Conservation (phyloP, 192 early-diverging fungal genomes). For the Linnemannia hyalina region DNA sequence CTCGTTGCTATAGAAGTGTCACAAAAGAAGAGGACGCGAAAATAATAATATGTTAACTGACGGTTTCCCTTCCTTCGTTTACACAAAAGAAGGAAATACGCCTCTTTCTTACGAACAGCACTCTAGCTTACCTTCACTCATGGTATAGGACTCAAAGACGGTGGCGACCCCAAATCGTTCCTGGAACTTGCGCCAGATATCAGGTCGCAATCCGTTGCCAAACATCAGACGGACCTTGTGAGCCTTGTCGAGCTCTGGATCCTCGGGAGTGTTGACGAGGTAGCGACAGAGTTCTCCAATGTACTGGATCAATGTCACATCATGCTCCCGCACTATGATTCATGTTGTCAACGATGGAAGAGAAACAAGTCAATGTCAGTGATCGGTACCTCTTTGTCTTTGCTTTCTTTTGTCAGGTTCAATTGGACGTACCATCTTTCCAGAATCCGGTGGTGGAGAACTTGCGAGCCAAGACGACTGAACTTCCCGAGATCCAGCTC, state of each 20-base stretch:
- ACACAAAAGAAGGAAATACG: too few relatives aligned
- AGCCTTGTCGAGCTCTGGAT: conserved; percentile 54
- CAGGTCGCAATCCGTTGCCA: conserved; percentile 75
- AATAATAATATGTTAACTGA: background rate
- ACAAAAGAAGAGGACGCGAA: background rate
- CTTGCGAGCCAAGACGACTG: conserved; percentile 63
- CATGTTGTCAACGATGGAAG: conserved; percentile 38
- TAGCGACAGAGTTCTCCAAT: conserved; percentile 79
- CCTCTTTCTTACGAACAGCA: too few relatives aligned
- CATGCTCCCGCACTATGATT: conserved; percentile 6
- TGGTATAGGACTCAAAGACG: conserved; percentile 72
- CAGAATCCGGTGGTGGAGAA: conserved; percentile 64
- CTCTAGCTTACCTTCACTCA: conserved; percentile 66
- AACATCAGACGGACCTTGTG: conserved; percentile 66
- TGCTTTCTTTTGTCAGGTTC: background rate
- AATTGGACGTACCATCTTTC: conserved; percentile 51
- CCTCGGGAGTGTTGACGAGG: conserved; percentile 59
- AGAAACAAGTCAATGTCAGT: conserved; percentile 14
- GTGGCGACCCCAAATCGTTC: conserved; percentile 65
- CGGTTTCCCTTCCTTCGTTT: too few relatives aligned
- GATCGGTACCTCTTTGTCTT: background rate
- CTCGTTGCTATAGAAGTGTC: background rate
- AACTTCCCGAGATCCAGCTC: conserved; percentile 43
- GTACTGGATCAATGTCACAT: conserved; percentile 56
- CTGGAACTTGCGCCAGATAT: conserved; percentile 73